Percentiles rank a stretch among this genome's conserved stretches.
Conservation (phyloP, 208 protist genomes). For the Trypanosoma cruzi region DNA sequence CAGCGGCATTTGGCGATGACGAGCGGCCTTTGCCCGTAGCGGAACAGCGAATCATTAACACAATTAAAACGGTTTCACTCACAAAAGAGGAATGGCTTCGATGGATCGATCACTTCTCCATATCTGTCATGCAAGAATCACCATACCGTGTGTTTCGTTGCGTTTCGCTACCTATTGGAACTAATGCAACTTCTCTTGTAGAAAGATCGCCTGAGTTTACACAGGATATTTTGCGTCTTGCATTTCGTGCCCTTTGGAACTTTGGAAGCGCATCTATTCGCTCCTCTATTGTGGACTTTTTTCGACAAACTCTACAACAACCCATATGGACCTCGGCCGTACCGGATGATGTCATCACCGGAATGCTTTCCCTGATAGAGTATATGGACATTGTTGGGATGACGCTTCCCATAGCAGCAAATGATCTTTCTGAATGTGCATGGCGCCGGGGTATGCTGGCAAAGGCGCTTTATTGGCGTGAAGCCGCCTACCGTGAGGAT, state of each 20-base stretch:
- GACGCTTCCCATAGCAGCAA: constrained; percentile 60
- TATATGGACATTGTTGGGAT: constrained; percentile 89
- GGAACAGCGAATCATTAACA: constrained; percentile 56
- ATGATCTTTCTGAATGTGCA: constrained; percentile 74
- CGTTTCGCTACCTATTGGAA: constrained; percentile 57
- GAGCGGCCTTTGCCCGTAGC: constrained; percentile 62
- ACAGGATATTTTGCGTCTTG: constrained; percentile 60
- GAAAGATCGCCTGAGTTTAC: constrained; percentile 69
- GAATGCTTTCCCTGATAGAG: constrained; percentile 74
- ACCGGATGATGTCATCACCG: constrained; percentile 71
- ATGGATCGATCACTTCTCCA: constrained; percentile 72
- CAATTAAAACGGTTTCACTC: constrained; percentile 56
- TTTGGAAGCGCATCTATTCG: constrained; percentile 67
- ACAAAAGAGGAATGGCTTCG: constrained; percentile 85
- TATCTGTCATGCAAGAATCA: constrained; percentile 77
- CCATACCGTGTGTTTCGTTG: constrained; percentile 89
- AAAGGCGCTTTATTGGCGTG: constrained; percentile 88
- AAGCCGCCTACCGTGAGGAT: constrained; percentile 81
- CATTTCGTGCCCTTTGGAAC: constrained; percentile 80
- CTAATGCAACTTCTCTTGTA: constrained; percentile 66
- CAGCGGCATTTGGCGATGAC: constrained; percentile 30
- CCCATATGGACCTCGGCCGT: constrained; percentile 56
- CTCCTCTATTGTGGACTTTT: constrained; percentile 59
- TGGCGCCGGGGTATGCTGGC: constrained; percentile 89
- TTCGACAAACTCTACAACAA: constrained; percentile 60